Conservation (phyloP, 768 basidiomycete genomes). For the Neoboletus brunneissimus region DNA sequence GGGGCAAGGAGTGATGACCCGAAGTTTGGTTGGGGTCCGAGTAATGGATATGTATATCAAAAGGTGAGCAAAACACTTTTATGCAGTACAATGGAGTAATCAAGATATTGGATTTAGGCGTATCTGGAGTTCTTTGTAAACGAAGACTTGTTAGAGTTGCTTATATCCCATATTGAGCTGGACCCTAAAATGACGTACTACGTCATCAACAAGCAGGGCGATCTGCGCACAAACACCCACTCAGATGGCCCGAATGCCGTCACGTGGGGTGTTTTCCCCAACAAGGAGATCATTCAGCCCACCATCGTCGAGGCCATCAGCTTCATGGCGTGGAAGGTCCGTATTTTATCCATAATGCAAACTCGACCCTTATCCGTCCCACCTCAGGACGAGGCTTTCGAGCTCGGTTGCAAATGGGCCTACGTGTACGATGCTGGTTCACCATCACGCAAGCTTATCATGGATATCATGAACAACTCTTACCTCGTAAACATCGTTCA, state of each 20-base stretch:
- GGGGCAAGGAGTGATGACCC: slow-evolving; percentile 83
- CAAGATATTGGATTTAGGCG: slow-evolving; percentile 50
- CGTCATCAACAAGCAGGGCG: slow-evolving; percentile 93
- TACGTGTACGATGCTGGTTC: slow-evolving; percentile 78
- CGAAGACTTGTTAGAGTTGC: slow-evolving; percentile 64
- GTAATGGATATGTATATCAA: slow-evolving; percentile 93
- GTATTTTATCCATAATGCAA: slow-evolving; percentile 14
- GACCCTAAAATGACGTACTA: slow-evolving; percentile 93
- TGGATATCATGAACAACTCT: slow-evolving; percentile 73
- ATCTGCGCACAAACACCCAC: slow-evolving; percentile 91
- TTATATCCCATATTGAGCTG: slow-evolving; percentile 79
- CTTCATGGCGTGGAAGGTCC: slow-evolving; percentile 97
- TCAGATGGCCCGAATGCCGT: slow-evolving; percentile 98
- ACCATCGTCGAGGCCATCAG: slow-evolving; percentile 97
- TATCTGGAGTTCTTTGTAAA: slow-evolving; percentile 95
- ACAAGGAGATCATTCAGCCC: slow-evolving; percentile 94
- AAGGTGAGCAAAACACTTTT: slow-evolving; percentile 52
- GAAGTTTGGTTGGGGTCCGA: slow-evolving; percentile 89
- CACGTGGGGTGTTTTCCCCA: slow-evolving; percentile 97
- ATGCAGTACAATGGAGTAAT: not conserved
- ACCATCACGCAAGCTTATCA: slow-evolving; percentile 70
- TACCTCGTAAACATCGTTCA: slow-evolving; percentile 95
- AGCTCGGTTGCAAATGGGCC: slow-evolving; percentile 91
- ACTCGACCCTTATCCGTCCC: slow-evolving; percentile 7
- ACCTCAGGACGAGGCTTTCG: slow-evolving; percentile 87